Percentiles rank a stretch among this genome's conserved stretches.
These are phyloP conservation scores for Alternaria sp. DNA, from an alignment of 2,329 filamentous ascomycete species.

Conservation along the genomic window DNA sequence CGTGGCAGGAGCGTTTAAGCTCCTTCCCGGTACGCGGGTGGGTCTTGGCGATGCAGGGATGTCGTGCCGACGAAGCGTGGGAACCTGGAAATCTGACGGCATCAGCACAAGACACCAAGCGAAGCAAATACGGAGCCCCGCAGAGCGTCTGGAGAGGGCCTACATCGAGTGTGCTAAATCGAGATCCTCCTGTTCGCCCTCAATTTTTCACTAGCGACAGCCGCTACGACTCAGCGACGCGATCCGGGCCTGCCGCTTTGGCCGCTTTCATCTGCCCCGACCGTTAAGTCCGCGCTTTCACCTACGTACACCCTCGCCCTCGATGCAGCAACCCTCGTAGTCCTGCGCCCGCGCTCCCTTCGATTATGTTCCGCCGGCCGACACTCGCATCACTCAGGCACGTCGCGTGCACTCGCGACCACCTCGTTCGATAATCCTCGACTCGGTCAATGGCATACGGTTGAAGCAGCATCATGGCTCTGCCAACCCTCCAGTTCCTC, in stretches of 20 bases:
- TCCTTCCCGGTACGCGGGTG: conserved; percentile 11
- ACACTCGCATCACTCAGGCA: conserved; percentile 25
- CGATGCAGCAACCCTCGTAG: conserved; percentile 25
- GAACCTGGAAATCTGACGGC: conserved; percentile 25
- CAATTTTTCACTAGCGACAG: not conserved
- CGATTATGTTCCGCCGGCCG: conserved; percentile 41
- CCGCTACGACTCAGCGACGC: conserved; percentile 4
- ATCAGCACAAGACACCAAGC: conserved; percentile 9
- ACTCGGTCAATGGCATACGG: conserved; percentile 30
- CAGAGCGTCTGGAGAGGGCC: not conserved
- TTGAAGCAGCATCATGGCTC: conserved; percentile 49
- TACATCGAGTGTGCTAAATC: not conserved
- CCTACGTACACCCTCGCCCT: conserved; percentile 12
- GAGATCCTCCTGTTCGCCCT: not conserved
- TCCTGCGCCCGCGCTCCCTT: conserved; percentile 17
- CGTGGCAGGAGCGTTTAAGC: conserved; percentile 1
- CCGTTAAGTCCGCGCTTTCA: conserved; percentile 13
- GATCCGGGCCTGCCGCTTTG: conserved; percentile 18
- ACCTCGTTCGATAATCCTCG: conserved; percentile 21
- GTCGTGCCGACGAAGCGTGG: conserved; percentile 14
- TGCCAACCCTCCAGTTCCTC: conserved; percentile 69
- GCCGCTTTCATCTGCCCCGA: conserved; percentile 19
- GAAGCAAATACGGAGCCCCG: conserved; percentile 6
- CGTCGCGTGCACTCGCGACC: conserved; percentile 36
- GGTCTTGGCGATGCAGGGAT: conserved; percentile 16